Evolutionary conservation across 345 rosid genomes (phyloP).

Genomic region (Eucalyptus pauciflora): DNA sequence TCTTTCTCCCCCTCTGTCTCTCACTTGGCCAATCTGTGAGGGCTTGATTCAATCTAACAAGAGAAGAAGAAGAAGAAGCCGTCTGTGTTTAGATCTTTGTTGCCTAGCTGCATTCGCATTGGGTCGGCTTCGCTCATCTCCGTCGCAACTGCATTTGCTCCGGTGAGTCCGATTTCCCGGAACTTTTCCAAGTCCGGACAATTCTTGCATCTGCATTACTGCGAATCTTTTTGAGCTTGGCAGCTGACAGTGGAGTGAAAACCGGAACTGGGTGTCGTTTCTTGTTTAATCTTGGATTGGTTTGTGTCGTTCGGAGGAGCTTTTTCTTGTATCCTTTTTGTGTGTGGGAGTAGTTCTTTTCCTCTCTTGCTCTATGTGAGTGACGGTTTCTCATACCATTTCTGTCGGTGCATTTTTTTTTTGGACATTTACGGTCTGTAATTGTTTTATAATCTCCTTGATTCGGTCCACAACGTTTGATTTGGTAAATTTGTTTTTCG

Average conservation of each 20-base stretch:
- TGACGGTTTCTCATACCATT: not conserved
- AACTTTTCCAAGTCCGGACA: not conserved
- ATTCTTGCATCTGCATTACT: not conserved
- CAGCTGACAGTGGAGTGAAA: not conserved
- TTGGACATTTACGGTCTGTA: not conserved
- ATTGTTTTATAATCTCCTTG: not conserved
- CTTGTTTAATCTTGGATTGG: not conserved
- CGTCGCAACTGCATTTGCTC: conserved; percentile 17
- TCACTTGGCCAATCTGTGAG: not conserved
- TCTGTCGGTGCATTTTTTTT: not conserved
- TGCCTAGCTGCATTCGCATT: not conserved
- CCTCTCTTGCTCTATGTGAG: not conserved
- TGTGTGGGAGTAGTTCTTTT: not conserved
- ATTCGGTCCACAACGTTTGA: not conserved
- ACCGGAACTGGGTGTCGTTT: not conserved
- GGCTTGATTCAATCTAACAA: not conserved
- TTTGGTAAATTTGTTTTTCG: not conserved
- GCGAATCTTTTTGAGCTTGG: not conserved
- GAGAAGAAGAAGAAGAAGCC: not conserved
- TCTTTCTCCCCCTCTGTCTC: not conserved
- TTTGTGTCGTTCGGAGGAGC: not conserved
- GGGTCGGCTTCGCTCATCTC: not conserved
- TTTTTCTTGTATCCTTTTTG: not conserved
- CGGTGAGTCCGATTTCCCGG: conserved; percentile 16
- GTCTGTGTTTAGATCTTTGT: conserved; percentile 10